Evolutionary conservation across 139 green algal genomes (phyloP).

Genomic region (Eudorina sp.): DNA sequence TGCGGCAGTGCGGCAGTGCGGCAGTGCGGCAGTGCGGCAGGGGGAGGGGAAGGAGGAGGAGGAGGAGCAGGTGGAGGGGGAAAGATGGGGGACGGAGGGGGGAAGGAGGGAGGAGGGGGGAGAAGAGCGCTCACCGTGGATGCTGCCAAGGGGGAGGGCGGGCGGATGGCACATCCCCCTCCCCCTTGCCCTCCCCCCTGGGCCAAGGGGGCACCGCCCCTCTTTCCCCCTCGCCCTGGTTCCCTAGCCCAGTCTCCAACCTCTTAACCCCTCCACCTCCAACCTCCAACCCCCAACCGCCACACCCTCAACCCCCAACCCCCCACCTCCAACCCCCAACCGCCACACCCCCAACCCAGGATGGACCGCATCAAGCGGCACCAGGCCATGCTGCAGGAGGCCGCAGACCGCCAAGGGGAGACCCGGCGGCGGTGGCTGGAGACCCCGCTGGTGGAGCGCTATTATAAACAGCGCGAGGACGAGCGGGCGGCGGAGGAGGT

Average conservation of each 20-base stretch:
- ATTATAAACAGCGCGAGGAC: constrained; percentile 55
- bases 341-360: neutral
- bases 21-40: neutral
- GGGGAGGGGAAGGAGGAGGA: neutral
- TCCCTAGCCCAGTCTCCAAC: neutral
- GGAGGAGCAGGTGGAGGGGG: neutral
- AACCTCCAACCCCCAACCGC: neutral
- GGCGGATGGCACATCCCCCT: too few species aligned
- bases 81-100: neutral
- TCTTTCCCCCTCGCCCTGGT: neutral
- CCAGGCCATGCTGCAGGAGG: constrained; percentile 43
- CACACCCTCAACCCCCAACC: too few species aligned
- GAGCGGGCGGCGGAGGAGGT: constrained; percentile 49
- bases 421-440: constrained; percentile 50
- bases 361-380: constrained; percentile 21
- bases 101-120: neutral
- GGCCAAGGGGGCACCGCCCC: neutral
- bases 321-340: neutral
- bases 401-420: constrained; percentile 46
- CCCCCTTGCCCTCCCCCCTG: too few species aligned
- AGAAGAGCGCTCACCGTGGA: neutral
- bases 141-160: too few species aligned
- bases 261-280: neutral
- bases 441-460: constrained; percentile 50
- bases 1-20: neutral